Evolutionary conservation across 2,329 filamentous ascomycete species (phyloP), one percentile per base, ranked within the genome.

Genomic region (Xylaria sp.): DNA sequence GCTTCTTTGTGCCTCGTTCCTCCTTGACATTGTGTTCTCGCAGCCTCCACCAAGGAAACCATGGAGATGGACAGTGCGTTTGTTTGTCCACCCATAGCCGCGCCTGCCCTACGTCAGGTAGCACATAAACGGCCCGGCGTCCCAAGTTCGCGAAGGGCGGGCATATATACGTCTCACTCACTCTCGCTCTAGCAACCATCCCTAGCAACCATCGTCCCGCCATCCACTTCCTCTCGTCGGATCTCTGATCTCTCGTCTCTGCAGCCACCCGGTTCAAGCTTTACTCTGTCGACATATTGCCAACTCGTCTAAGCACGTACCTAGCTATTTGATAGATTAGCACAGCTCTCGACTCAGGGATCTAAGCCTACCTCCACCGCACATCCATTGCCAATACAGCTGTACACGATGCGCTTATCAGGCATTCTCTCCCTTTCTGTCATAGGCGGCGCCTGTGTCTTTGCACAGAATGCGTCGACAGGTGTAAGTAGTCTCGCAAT

Each of bases 371-470:
- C 7, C 9, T 55, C 46, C 56, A 20, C 39, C 34, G 4, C 55
- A 39, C 44, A 48, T 3, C 28, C 20, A 20, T 13, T 3, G 23
- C 20, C 48, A 58, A 62, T 32, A 46, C 44, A 37, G 25, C 25
- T 32, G 5, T 20, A 64, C 71, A 75, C 71, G 1, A 79, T 79
- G 77, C 76, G 73, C 70, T 66, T 73, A 1, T 78, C 74, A 25
- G 70, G 56, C 50, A 72, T 77, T 55, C 61, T 78, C 58, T 72
- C 75, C n/a, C 32, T 77, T 67, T 67, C 72, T 34, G 70, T 70
- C 64, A 48, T 74, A n/a, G 71, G 74, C 69, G 69, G 74, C 69
- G 69, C 70, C n/a, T 66, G 66, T 52, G 76, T 71, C 63, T 52
- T 76, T 28, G 77, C 74, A 48, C 77, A 79, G 67, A 71, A 73